Base-by-base conservation (phyloP, 257 asterid species). In the Echites panduratus region DNA sequence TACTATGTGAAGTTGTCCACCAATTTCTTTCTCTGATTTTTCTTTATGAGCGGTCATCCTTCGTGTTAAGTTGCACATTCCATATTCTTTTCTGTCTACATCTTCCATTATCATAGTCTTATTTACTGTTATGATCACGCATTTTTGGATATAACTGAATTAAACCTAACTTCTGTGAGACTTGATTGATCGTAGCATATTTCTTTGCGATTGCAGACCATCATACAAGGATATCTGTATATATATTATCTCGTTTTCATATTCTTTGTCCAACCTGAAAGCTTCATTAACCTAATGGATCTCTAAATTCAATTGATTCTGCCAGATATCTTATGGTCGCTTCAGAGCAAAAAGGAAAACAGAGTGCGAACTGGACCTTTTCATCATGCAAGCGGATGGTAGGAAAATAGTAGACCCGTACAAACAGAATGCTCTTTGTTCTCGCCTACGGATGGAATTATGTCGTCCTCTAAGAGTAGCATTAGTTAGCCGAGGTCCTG, bases 271-370 rank as follows among this genome's bases (percentile, higher is more conserved):
- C 47, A 49, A 9, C 66, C 59, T 29, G 24, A 9, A 38, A 49
- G 57, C 48, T 68, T 13, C 19, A 16, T 24, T 62, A 61, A 19
- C 47, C 65, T 10, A 20, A 12, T 72, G 40, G 16, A 38, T n/a
- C 11, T 68, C 64, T 48, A 9, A 68, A 64, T 73, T 63, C 64
- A 70, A 40, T 79, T 45, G 68, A 38, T 12, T 74, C 12, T 68
- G 49, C 70, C 82, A 90, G 97, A 82, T 93, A 78, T 91, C 98
- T 3, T 91, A 93, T 59, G 98, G 97, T 7, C 96, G 97, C 41
- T 80, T 85, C 77, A 82, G 88, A 14, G 72, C 77, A 0, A 87
- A 91, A 84, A 85, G 83, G 61, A 81, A 84, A 68, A 44, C 81
- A 59, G 86, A 81, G 35, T 91, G 96, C 67, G 98, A 93, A 81